Evolutionary conservation across 177 flowering plant species (phyloP).

Genomic region (Vitis hybrid): DNA sequence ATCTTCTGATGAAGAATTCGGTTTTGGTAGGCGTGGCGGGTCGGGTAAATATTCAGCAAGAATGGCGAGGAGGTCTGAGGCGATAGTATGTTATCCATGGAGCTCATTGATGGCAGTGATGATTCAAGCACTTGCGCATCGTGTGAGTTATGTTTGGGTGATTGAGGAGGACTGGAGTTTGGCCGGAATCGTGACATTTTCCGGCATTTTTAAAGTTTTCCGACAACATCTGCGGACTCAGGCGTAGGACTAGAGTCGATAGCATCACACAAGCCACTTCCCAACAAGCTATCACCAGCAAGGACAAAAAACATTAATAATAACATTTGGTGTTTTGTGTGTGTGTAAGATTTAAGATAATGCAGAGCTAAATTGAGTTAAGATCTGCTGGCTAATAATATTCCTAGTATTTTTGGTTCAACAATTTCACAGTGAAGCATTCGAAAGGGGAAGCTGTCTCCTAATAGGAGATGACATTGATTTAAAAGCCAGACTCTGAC

Average conservation of each 20-base stretch:
- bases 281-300: too few relatives aligned
- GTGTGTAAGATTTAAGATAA: too few relatives aligned
- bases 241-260: background rate
- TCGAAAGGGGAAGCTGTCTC: too few relatives aligned
- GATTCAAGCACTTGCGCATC: slow-evolving; percentile 59
- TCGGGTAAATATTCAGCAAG: slow-evolving; percentile 23
- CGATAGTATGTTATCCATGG: slow-evolving; percentile 44
- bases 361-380: too few relatives aligned
- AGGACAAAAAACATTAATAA: too few relatives aligned
- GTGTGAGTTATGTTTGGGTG: slow-evolving; percentile 58
- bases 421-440: too few relatives aligned
- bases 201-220: slow-evolving; percentile 45
- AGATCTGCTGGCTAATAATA: too few relatives aligned
- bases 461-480: too few relatives aligned
- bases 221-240: slow-evolving; percentile 18
- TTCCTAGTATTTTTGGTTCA: too few relatives aligned
- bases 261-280: background rate
- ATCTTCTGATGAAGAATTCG: slow-evolving; percentile 54
- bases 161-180: slow-evolving; percentile 50
- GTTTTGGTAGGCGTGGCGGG: slow-evolving; percentile 16
- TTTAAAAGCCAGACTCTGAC: too few relatives aligned
- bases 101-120: slow-evolving; percentile 66
- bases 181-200: slow-evolving; percentile 49
- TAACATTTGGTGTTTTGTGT: too few relatives aligned
- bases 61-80: slow-evolving; percentile 37